phyloP scores from a whole-genome alignment of 1,139 yeast genomes.

The Geotrichum histeridarum region DNA sequence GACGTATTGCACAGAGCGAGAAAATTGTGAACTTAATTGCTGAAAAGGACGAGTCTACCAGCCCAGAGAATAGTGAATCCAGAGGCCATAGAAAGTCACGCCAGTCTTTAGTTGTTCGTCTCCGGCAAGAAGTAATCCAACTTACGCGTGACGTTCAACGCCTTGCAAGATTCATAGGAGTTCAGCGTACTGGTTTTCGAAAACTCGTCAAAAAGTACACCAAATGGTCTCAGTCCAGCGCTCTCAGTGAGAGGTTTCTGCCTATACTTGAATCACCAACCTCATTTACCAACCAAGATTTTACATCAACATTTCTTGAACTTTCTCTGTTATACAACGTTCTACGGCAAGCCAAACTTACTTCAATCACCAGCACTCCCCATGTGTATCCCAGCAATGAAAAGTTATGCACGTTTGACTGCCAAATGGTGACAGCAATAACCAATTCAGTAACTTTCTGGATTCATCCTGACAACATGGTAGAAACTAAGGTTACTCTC shows the following conservation, averaged over 20 bases:
- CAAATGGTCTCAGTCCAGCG: slow-evolving; percentile 50
- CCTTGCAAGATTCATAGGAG: slow-evolving; percentile 64
- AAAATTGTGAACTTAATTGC: slow-evolving; percentile 37
- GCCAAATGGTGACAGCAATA: slow-evolving; percentile 35
- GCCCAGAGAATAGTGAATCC: not conserved
- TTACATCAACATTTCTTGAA: slow-evolving; percentile 60
- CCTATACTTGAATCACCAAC: slow-evolving; percentile 38
- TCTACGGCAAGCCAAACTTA: slow-evolving; percentile 34
- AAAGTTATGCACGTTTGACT: slow-evolving; percentile 35
- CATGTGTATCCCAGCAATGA: slow-evolving; percentile 21
- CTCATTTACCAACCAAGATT: slow-evolving; percentile 62
- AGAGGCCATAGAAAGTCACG: slow-evolving; percentile 22
- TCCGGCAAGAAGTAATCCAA: slow-evolving; percentile 39
- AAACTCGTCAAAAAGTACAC: slow-evolving; percentile 76
- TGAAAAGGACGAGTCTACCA: slow-evolving; percentile 21
- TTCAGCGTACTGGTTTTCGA: slow-evolving; percentile 76
- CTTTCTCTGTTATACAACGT: slow-evolving; percentile 56
- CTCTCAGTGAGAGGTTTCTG: slow-evolving; percentile 34
- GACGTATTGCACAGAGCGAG: slow-evolving; percentile 42
- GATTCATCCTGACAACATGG: slow-evolving; percentile 41
- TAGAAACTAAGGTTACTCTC: slow-evolving; percentile 38
- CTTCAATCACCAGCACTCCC: slow-evolving; percentile 19
- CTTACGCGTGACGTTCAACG: slow-evolving; percentile 61
- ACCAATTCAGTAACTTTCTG: slow-evolving; percentile 36
- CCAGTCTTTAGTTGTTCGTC: slow-evolving; percentile 30